Evolutionary conservation across 768 basidiomycete genomes (phyloP), one percentile per base, ranked within the genome.

Genomic region (Pleurotus eryngii): DNA sequence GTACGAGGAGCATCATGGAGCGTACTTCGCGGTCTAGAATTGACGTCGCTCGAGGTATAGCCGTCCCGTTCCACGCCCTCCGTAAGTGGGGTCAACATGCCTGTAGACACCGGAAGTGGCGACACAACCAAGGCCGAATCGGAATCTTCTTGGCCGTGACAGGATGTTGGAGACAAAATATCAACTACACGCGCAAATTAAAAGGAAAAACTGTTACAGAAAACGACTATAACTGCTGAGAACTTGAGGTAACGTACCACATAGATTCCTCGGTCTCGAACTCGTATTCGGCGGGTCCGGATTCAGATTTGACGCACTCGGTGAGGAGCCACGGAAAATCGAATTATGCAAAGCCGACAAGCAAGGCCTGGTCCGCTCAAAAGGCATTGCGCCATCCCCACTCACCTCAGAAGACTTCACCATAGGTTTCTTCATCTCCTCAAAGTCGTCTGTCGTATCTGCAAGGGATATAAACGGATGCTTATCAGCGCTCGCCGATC

Each of bases 331-430:
- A 26, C 51, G 51, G 24, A 40, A 54, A 24, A 54, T 54, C 35
- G 51, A 54, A 26, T 54, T 39, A 26, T 54, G 51, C 51, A 54
- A 38, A 37, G 51, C 51, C 6, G 51, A 54, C n/a, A 54, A 22
- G 24, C 51, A 54, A 42, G 51, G 51, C 42, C 39, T 54, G 2
- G 51, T 43, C 27, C 51, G 39, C 39, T 54, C 38, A 38, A 53
- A 39, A 18, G 39, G 51, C 11, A 38, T 38, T 6, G 8, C 39
- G 4, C 24, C 39, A 12, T 54, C 51, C 38, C 22, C 51, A 30
- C 51, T 24, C 17, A 54, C n/a, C 18, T 18, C 39, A n/a, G n/a
- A n/a, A n/a, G 42, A 17, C 42, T 45, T 45, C 42, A 17, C 2
- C 42, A 15, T 45, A 7, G n/a, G 42, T 39, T 54, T 54, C 37